phyloP scores from a whole-genome alignment of 78 protist genomes.

The Dictyostelium intermedium region DNA sequence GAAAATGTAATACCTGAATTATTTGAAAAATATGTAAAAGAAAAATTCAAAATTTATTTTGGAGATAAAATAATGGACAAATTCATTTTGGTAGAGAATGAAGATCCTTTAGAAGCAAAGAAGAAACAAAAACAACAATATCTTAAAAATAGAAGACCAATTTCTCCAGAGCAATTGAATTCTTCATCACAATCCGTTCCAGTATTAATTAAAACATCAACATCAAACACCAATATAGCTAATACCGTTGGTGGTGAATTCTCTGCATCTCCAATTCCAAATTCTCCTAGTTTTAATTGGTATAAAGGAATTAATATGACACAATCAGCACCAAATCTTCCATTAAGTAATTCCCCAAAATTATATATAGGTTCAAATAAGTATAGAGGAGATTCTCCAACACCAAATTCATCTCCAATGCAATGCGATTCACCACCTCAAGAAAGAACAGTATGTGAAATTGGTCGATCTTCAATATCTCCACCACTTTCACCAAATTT shows the following conservation, averaged over 20 bases:
- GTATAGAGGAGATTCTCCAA: not conserved
- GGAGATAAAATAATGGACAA: not conserved
- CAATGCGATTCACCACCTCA: not conserved
- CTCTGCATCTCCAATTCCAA: not conserved
- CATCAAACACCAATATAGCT: not conserved
- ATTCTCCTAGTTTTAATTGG: not conserved
- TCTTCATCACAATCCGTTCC: not conserved
- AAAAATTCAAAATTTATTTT: not conserved
- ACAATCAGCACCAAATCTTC: not conserved
- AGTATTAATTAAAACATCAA: not conserved
- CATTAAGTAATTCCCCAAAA: not conserved
- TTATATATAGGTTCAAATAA: not conserved
- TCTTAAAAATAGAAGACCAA: not conserved
- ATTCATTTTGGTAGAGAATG: not conserved
- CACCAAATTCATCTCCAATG: not conserved
- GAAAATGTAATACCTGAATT: not conserved
- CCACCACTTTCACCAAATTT: not conserved
- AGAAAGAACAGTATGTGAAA: not conserved
- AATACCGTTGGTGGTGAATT: not conserved
- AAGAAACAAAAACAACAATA: conserved; percentile 4
- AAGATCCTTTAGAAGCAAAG: not conserved
- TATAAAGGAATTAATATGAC: not conserved
- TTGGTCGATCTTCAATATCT: not conserved
- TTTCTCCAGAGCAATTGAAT: not conserved
- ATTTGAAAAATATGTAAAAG: not conserved